These are phyloP conservation scores for Colletotrichum destructivum DNA, from an alignment of 2,329 filamentous ascomycete genomes.

Conservation along the genomic window DNA sequence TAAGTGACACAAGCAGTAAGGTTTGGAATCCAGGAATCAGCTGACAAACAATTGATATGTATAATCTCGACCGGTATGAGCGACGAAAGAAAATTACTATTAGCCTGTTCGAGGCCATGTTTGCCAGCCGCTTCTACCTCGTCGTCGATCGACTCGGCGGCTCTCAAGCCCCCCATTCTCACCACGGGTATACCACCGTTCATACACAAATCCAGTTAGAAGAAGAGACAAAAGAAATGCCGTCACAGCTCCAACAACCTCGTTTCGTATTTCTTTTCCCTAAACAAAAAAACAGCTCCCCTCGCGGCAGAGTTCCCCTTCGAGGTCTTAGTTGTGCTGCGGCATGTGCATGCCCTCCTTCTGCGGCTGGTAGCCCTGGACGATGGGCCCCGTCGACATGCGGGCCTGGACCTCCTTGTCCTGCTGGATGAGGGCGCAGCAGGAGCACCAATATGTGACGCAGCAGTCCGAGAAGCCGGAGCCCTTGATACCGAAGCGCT, in stretches of 20 bases:
- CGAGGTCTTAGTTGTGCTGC: constrained; percentile 29
- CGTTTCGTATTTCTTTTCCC: too few species aligned
- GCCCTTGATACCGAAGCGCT: constrained; percentile 68
- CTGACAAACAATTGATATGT: too few species aligned
- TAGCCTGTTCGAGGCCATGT: background rate
- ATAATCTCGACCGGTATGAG: background rate
- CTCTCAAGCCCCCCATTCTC: background rate
- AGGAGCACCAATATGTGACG: constrained; percentile 68
- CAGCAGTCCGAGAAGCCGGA: constrained; percentile 65
- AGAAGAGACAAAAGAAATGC: background rate
- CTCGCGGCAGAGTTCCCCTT: too few species aligned
- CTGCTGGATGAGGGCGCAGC: constrained; percentile 71
- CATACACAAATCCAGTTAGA: constrained; percentile 2
- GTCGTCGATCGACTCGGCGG: background rate
- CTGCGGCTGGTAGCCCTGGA: constrained; percentile 55
- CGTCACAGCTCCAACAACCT: background rate
- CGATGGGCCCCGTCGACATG: constrained; percentile 45
- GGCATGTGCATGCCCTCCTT: constrained; percentile 57
- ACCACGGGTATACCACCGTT: constrained; percentile 33
- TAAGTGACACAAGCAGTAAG: too few species aligned
- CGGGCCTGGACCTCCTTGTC: constrained; percentile 66
- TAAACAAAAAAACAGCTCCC: background rate
- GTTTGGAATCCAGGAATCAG: too few species aligned
- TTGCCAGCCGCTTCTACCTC: background rate
- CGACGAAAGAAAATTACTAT: background rate